These are phyloP conservation scores for Starmerella sp. DNA, from an alignment of 805 yeast genomes.

Conservation along the genomic window DNA sequence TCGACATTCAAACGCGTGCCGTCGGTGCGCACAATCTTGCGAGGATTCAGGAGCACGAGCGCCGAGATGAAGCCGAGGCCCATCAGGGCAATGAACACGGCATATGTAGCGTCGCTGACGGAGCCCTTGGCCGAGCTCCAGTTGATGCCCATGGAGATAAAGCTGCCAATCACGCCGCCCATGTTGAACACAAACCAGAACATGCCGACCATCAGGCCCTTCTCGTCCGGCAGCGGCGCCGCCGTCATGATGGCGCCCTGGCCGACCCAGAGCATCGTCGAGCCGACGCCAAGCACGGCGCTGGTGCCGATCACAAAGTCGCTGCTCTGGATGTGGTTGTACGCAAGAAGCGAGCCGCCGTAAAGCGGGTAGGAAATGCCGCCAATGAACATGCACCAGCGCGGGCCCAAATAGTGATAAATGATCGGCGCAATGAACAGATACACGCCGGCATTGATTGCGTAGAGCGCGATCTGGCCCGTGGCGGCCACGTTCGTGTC, in stretches of 20 bases:
- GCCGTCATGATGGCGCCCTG: slow-evolving; percentile 47
- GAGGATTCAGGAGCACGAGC: slow-evolving; percentile 11
- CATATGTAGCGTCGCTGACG: slow-evolving; percentile 41
- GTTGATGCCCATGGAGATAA: slow-evolving; percentile 46
- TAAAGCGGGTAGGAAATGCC: slow-evolving; percentile 42
- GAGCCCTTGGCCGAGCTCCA: slow-evolving; percentile 31
- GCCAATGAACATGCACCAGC: slow-evolving; percentile 36
- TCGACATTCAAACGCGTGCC: slow-evolving; percentile 8
- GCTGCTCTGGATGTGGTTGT: slow-evolving; percentile 36
- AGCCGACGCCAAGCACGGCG: slow-evolving; percentile 46
- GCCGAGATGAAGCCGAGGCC: slow-evolving; percentile 35
- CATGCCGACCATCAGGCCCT: slow-evolving; percentile 43
- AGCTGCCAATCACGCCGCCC: slow-evolving; percentile 52
- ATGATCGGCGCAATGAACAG: slow-evolving; percentile 26
- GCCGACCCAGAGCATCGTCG: slow-evolving; percentile 47
- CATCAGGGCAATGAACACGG: slow-evolving; percentile 47
- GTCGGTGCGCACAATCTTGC: slow-evolving; percentile 13
- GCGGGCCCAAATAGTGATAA: slow-evolving; percentile 26
- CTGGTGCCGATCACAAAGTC: slow-evolving; percentile 49
- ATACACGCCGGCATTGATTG: slow-evolving; percentile 24
- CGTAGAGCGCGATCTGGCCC: slow-evolving; percentile 26
- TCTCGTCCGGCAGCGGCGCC: slow-evolving; percentile 40
- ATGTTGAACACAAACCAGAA: slow-evolving; percentile 53
- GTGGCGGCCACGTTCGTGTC: slow-evolving; percentile 25
- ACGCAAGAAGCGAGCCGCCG: slow-evolving; percentile 41